These are phyloP conservation scores for Sphagnum magellanicum DNA, from an alignment of 228 moss, liverwort and hornwort genomes.

Conservation along the genomic window DNA sequence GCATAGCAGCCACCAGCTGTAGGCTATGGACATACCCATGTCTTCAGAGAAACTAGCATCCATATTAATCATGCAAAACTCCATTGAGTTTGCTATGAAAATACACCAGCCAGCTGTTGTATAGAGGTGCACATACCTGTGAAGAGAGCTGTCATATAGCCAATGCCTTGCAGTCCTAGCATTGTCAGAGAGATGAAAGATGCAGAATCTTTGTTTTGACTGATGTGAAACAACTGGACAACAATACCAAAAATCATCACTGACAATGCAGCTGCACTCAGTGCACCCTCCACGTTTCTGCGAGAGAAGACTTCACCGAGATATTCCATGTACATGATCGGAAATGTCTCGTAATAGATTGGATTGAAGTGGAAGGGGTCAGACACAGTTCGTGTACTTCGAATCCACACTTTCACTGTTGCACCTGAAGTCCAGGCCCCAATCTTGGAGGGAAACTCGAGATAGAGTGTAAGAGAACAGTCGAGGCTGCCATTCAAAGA, in stretches of 20 bases:
- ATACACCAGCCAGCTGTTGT: too few species aligned
- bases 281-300: slow-evolving; percentile 28
- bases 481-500: slow-evolving; percentile 31
- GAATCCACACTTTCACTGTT: slow-evolving; percentile 26
- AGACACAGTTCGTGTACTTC: slow-evolving; percentile 26
- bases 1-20: not conserved
- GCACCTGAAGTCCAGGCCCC: slow-evolving; percentile 30
- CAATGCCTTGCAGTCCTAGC: slow-evolving; percentile 35
- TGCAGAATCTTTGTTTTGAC: slow-evolving; percentile 21
- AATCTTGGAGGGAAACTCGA: slow-evolving; percentile 31
- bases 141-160: slow-evolving; percentile 33
- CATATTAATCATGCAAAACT: too few species aligned
- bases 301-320: slow-evolving; percentile 15
- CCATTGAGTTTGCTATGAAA: too few species aligned
- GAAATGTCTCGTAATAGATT: slow-evolving; percentile 16
- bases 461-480: slow-evolving; percentile 30
- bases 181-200: slow-evolving; percentile 43
- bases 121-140: slow-evolving; percentile 12
- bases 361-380: slow-evolving; percentile 24
- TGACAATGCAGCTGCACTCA: slow-evolving; percentile 29
- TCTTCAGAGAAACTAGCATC: not conserved
- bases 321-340: slow-evolving; percentile 24
- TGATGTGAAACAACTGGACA: slow-evolving; percentile 29
- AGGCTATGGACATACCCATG: not conserved
- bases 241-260: slow-evolving; percentile 33